phyloP scores from a whole-genome alignment of 352 stramenopile genomes.

The Pythium rhizo-oryzae region DNA sequence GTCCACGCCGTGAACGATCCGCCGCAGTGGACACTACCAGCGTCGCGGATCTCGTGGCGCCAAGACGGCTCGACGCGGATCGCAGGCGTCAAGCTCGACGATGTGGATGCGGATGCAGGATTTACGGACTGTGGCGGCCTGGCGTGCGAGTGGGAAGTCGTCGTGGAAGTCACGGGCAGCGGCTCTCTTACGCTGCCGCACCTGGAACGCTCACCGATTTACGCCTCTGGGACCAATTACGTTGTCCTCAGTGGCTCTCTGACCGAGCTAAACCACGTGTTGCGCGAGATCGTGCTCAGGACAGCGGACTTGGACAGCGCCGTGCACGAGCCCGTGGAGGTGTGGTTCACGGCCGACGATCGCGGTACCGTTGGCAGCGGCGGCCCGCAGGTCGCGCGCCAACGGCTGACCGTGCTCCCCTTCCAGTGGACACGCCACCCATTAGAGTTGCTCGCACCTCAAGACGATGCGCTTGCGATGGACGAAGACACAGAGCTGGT shows the following conservation, averaged over 20 bases:
- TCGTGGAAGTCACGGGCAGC: slow-evolving; percentile 41
- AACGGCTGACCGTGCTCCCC: slow-evolving; percentile 35
- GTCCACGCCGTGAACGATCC: slow-evolving; percentile 61
- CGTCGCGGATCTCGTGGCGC: not conserved
- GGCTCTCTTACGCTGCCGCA: slow-evolving; percentile 37
- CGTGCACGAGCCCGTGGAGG: slow-evolving; percentile 33
- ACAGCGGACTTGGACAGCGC: slow-evolving; percentile 27
- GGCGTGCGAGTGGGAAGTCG: slow-evolving; percentile 55
- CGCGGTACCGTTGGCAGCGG: slow-evolving; percentile 50
- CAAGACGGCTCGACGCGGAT: slow-evolving; percentile 34
- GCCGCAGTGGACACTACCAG: slow-evolving; percentile 52
- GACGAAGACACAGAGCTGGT: slow-evolving; percentile 43
- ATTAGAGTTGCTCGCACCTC: slow-evolving; percentile 23
- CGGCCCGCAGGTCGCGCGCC: slow-evolving; percentile 45
- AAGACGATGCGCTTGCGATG: slow-evolving; percentile 33
- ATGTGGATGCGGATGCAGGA: slow-evolving; percentile 41
- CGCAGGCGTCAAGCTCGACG: slow-evolving; percentile 42
- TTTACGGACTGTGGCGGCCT: slow-evolving; percentile 25
- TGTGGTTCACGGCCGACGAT: slow-evolving; percentile 66
- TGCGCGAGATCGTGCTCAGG: slow-evolving; percentile 54
- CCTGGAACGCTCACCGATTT: slow-evolving; percentile 10
- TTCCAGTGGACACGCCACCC: slow-evolving; percentile 35
- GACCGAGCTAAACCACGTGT: slow-evolving; percentile 40
- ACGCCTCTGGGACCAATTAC: slow-evolving; percentile 26
- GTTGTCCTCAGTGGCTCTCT: slow-evolving; percentile 40